Evolutionary conservation across 2,329 filamentous ascomycete species (phyloP).

Genomic region (Arthrinium phaeospermum): DNA sequence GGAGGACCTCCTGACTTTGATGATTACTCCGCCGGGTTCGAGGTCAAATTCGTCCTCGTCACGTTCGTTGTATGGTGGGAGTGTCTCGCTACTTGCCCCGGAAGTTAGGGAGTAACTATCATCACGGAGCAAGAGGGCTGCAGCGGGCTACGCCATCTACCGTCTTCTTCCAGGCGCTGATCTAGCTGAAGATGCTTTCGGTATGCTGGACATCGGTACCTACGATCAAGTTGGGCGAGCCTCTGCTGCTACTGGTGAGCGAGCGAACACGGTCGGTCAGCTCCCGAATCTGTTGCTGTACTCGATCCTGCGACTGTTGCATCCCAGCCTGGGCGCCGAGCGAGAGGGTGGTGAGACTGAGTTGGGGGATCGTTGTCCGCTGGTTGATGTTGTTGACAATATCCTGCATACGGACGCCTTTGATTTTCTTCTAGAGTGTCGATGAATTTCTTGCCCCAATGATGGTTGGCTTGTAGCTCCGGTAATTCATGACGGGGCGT

Average conservation of each 20-base stretch:
- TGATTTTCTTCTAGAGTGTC: constrained; percentile 31
- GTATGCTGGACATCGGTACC: constrained; percentile 22
- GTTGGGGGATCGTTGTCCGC: constrained; percentile 34
- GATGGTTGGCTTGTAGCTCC: constrained; percentile 27
- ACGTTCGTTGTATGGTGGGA: constrained; percentile 20
- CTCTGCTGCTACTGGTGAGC: not conserved
- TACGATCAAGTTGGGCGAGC: not conserved
- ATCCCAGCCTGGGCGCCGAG: constrained; percentile 33
- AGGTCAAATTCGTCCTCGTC: constrained; percentile 35
- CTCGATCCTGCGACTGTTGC: constrained; percentile 34
- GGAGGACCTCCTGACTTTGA: constrained; percentile 30
- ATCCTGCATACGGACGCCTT: constrained; percentile 31
- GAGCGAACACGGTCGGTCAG: constrained; percentile 32
- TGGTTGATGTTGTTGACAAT: constrained; percentile 33
- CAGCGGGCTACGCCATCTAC: constrained; percentile 34
- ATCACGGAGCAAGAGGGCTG: constrained; percentile 30
- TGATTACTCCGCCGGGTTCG: constrained; percentile 30
- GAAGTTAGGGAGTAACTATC: constrained; percentile 21
- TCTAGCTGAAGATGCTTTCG: constrained; percentile 29
- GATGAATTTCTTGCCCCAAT: constrained; percentile 28
- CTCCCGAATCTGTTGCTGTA: constrained; percentile 33
- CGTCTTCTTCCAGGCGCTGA: constrained; percentile 34
- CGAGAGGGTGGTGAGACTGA: constrained; percentile 36
- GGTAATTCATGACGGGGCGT: constrained; percentile 31
- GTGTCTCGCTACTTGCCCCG: constrained; percentile 24